Base-by-base conservation (phyloP, 2,329 filamentous ascomycete genomes). In the Botryotinia calthae region DNA sequence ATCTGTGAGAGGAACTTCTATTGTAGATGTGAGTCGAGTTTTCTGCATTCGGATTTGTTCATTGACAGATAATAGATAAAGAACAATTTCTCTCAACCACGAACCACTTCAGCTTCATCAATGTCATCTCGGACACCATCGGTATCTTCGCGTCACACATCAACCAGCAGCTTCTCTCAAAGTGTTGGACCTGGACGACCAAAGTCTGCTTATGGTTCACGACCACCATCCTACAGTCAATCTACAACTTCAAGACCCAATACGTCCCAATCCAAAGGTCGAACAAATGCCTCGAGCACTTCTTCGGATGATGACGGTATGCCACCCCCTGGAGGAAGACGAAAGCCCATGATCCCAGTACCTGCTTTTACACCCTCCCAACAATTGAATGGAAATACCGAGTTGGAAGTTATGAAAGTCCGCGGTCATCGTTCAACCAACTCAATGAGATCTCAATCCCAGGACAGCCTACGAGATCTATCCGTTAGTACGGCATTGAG, bases 171-270 rank as follows among this genome's bases (percentile, higher is more conserved):
- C 74, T 89, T 90, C 75, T 85, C 87, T 22, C 87, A 85, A 74
- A 91, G 87, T 77, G 81, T 89, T 42, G 88, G 89, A 1, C 84
- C 86, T 20, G 85, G 84, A 61, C 86, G 88, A 75, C 84, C 87
- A 22, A 81, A 83, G 9, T 81, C 83, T 28, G 76, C 82, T 8
- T 78, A 82, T 73, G 82, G 79, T 51, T 77, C 71, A 79, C 74
- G 84, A 80, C 86, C 87, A 4, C 84, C 87, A 74, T 82, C 83
- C 37, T 84, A 82, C 64, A 82, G 79, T 75, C 85, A 86, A 74
- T 82, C 86, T 61, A 82, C 85, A 71, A 86, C 85, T 78, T 79
- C 83, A 72, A 82, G 86, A 77, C 81, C 82, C 37, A 80, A 81
- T 73, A 84, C 83, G 62, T 78, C 79, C 5, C 6, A 78, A 80